Percentiles rank a stretch among this genome's conserved stretches.
phyloP scores from a whole-genome alignment of 768 basidiomycete genomes.

The Leccinum aurantiacum region DNA sequence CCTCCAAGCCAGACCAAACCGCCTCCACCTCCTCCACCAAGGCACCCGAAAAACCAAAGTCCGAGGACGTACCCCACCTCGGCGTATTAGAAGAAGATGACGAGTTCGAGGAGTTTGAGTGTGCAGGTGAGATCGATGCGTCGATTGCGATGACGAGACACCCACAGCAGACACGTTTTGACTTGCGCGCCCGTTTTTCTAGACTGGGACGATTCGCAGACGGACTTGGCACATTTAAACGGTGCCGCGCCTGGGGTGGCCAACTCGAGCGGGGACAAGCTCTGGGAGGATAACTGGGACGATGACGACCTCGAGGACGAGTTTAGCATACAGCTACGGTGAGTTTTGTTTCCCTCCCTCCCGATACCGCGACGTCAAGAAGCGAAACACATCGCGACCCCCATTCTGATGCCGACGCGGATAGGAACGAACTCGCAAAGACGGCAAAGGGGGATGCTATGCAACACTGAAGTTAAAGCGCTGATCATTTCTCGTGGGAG shows the following conservation, averaged over 20 bases:
- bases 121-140: slow-evolving; percentile 58
- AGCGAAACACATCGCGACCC: too few relatives aligned
- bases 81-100: slow-evolving; percentile 97
- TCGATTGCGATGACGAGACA: neutral
- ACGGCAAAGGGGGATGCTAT: slow-evolving; percentile 51
- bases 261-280: slow-evolving; percentile 79
- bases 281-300: slow-evolving; percentile 99
- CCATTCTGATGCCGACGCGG: slow-evolving; percentile 1
- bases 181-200: neutral
- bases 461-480: slow-evolving; percentile 44
- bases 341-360: slow-evolving; percentile 27
- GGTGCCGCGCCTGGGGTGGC: slow-evolving; percentile 73
- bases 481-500: neutral
- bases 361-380: neutral
- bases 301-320: slow-evolving; percentile 99
- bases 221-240: slow-evolving; percentile 75
- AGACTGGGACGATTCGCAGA: slow-evolving; percentile 90
- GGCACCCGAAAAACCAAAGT: slow-evolving; percentile 38
- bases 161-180: neutral
- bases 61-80: slow-evolving; percentile 58
- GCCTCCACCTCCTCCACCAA: slow-evolving; percentile 17
- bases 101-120: slow-evolving; percentile 92
- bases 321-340: slow-evolving; percentile 95
- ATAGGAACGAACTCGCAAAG: slow-evolving; percentile 65
- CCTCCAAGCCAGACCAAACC: slow-evolving; percentile 45